Evolutionary conservation across 495 filamentous ascomycete species (phyloP), one percentile per base, ranked within the genome.

Genomic region (Ramalina intermedia): DNA sequence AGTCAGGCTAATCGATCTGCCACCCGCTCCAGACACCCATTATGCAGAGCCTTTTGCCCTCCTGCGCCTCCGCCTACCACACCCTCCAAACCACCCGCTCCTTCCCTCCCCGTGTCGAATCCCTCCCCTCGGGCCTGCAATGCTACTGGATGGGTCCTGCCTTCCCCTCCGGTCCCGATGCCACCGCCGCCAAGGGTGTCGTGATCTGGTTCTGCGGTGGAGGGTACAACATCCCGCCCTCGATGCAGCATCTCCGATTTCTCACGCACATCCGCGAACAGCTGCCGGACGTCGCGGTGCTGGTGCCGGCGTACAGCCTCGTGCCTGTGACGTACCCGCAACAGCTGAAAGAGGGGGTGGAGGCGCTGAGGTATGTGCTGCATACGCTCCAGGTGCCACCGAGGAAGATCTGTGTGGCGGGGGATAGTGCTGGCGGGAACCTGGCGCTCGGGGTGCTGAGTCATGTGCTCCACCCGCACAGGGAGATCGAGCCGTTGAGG

Each of bases 391-490:
- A 61, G 0, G 56, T 55, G 12, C 65, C 65, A 17, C 72, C 75
- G 0, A 45, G 59, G 7, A 60, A 70, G 48, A 63, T 84, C 26
- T 51, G 73, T 40, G 43, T 84, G 0, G 74, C 62, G 23, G 80
- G 80, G 11, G 80, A 84, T 59, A 81, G 78, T 2, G 80, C 80
- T 0, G 79, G 80, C 48, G 80, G 65, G 1, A 81, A 83, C 53
- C 63, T 84, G 5, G 63, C 68, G 20, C 52, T 77, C 13, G 63
- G 69, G 5, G 55, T 80, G 0, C 64, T 83, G 9, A 65, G 72
- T 6, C 80, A 84, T 51, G 61, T 82, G 3, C 61, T 74, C 0
- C 78, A 83, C 52, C 78, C 79, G 2, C 76, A 81, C 51, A 69
- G 74, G 0, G 63, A 65, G 3, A 11, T 45, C n/a, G 26, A 24